These are phyloP conservation scores for Mediolabrus comicus DNA, from an alignment of 108 stramenopile genomes.

Conservation along the genomic window DNA sequence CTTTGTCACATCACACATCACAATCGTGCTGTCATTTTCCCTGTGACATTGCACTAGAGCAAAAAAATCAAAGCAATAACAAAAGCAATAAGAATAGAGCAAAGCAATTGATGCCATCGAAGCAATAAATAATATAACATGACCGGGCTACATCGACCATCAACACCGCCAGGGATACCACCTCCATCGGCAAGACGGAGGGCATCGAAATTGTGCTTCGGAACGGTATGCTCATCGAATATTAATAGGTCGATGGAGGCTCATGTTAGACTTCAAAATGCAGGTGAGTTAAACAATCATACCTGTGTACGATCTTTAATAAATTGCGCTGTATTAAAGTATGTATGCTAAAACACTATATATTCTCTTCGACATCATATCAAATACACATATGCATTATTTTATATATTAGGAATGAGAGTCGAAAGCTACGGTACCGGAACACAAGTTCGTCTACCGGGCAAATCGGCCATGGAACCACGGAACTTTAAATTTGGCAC, in stretches of 20 bases:
- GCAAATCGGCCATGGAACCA: conserved; percentile 76
- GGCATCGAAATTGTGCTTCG: conserved; percentile 73
- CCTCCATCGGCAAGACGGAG: conserved; percentile 54
- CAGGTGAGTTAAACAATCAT: conserved; percentile 45
- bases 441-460: conserved; percentile 81
- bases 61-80: too few species aligned
- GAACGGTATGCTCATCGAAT: conserved; percentile 88
- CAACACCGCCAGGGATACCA: conserved; percentile 78
- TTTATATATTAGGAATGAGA: conserved; percentile 60
- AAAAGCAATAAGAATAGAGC: too few species aligned
- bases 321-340: too few species aligned
- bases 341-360: too few species aligned
- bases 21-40: neutral
- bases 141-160: conserved; percentile 67
- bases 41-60: too few species aligned
- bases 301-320: neutral
- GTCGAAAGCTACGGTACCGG: conserved; percentile 90
- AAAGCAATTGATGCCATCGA: too few species aligned
- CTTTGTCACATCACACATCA: too few species aligned
- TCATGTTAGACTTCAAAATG: conserved; percentile 84
- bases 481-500: conserved; percentile 90
- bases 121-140: neutral
- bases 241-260: conserved; percentile 95
- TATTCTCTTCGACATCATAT: too few species aligned
- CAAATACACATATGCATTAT: too few species aligned